Conservation (phyloP, 164 flowering plant genomes). For the Liquidambar formosana region DNA sequence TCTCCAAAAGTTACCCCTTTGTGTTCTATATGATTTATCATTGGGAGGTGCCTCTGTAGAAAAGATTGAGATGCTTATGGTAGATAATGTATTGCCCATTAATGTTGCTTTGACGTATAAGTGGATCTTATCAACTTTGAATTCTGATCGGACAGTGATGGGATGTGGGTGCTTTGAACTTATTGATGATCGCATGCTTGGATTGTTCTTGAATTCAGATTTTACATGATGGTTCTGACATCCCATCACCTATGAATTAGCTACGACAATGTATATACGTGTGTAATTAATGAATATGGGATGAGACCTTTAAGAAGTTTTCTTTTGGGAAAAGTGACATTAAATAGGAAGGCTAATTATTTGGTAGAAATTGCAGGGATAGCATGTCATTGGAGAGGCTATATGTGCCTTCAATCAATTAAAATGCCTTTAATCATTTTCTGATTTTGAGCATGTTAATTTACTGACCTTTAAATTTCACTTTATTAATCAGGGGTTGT, state of each 20-base stretch:
- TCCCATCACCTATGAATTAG: background rate
- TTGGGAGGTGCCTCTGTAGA: background rate
- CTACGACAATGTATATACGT: background rate
- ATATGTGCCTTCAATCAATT: too few relatives aligned
- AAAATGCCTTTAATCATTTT: too few relatives aligned
- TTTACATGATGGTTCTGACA: background rate
- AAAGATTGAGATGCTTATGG: background rate
- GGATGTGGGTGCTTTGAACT: background rate
- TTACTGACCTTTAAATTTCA: too few relatives aligned
- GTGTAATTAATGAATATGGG: background rate
- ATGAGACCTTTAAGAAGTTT: constrained; percentile 1
- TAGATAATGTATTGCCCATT: too few relatives aligned
- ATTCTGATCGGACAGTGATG: background rate
- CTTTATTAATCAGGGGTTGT: constrained; percentile 65
- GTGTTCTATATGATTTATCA: background rate
- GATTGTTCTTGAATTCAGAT: background rate
- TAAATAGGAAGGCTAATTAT: constrained; percentile 1
- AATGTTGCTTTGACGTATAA: background rate
- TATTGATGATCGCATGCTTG: background rate
- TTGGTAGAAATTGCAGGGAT: background rate
- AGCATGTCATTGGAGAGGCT: background rate
- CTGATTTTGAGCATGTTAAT: too few relatives aligned
- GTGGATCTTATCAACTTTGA: background rate
- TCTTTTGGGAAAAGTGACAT: background rate
- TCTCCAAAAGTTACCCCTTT: background rate